These are phyloP conservation scores for Microascus cirrosus DNA, from an alignment of 2,329 filamentous ascomycete species.

Conservation along the genomic window DNA sequence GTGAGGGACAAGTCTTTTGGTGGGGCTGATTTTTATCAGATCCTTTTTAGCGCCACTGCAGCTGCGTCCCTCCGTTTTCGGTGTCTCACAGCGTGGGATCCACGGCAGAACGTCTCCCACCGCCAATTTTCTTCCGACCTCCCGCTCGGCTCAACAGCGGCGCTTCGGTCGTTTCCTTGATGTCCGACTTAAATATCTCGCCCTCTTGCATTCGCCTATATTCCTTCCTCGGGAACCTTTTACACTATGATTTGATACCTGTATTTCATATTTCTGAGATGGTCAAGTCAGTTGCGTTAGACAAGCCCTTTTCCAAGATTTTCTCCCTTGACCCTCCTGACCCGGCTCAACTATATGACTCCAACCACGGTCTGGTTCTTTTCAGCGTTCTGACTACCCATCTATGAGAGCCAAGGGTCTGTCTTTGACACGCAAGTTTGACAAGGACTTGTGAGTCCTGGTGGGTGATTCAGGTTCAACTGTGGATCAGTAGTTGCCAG, in stretches of 20 bases:
- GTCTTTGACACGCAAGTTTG: not conserved
- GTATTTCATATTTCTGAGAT: not conserved
- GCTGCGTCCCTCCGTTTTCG: not conserved
- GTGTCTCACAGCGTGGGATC: not conserved
- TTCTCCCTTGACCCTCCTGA: not conserved
- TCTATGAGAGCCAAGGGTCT: not conserved
- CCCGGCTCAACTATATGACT: constrained; percentile 3
- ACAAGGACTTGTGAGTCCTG: not conserved
- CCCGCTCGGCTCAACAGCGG: not conserved
- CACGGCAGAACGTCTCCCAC: not conserved
- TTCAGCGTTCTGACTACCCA: not conserved
- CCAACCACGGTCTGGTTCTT: not conserved
- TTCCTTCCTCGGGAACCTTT: not conserved
- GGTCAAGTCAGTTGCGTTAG: not conserved
- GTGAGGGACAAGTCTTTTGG: too few species aligned
- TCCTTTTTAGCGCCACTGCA: too few species aligned
- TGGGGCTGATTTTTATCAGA: too few species aligned
- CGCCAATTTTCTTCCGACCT: not conserved
- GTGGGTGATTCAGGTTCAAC: not conserved
- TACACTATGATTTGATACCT: not conserved
- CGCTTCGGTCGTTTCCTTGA: not conserved
- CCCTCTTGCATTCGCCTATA: not conserved
- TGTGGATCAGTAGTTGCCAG: too few species aligned
- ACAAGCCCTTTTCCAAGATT: not conserved
- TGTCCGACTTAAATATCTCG: not conserved